Conservation (phyloP, 2,329 filamentous ascomycete species). For the Alternaria sp. region DNA sequence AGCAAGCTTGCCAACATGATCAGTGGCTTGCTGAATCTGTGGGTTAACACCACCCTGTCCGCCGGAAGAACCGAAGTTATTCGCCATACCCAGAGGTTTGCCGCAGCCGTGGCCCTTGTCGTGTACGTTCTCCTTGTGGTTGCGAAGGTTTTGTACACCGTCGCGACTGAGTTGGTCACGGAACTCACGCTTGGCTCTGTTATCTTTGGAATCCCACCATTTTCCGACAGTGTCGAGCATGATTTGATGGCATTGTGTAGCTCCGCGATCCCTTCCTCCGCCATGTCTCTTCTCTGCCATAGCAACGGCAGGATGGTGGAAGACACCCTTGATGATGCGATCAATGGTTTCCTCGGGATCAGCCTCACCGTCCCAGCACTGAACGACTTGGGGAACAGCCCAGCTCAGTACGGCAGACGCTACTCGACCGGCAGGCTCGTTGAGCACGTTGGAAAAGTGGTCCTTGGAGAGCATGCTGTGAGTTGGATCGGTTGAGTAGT, state of each 20-base stretch:
- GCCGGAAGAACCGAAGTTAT: constrained; percentile 55
- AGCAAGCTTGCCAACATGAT: constrained; percentile 60
- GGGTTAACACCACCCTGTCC: constrained; percentile 57
- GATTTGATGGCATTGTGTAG: constrained; percentile 72
- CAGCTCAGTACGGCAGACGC: constrained; percentile 81
- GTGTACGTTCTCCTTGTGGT: constrained; percentile 85
- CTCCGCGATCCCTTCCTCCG: constrained; percentile 33
- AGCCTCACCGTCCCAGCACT: constrained; percentile 83
- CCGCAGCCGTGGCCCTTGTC: constrained; percentile 88
- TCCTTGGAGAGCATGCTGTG: constrained; percentile 97
- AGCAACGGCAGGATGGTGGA: constrained; percentile 87
- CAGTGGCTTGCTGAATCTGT: constrained; percentile 41
- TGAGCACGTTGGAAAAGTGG: constrained; percentile 89
- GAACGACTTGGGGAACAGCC: constrained; percentile 88
- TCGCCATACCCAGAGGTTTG: constrained; percentile 79
- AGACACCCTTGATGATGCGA: constrained; percentile 80
- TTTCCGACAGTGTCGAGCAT: constrained; percentile 83
- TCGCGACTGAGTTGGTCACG: constrained; percentile 78
- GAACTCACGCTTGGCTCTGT: constrained; percentile 70
- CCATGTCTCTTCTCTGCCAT: constrained; percentile 66
- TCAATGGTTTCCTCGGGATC: constrained; percentile 76
- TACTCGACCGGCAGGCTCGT: constrained; percentile 85
- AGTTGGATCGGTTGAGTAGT: constrained; percentile 79
- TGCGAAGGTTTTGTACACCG: constrained; percentile 78
- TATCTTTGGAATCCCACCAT: constrained; percentile 79